Evolutionary conservation across 805 yeast species (phyloP), one percentile per base, ranked within the genome.

Genomic region (Dipodascus albidus): DNA sequence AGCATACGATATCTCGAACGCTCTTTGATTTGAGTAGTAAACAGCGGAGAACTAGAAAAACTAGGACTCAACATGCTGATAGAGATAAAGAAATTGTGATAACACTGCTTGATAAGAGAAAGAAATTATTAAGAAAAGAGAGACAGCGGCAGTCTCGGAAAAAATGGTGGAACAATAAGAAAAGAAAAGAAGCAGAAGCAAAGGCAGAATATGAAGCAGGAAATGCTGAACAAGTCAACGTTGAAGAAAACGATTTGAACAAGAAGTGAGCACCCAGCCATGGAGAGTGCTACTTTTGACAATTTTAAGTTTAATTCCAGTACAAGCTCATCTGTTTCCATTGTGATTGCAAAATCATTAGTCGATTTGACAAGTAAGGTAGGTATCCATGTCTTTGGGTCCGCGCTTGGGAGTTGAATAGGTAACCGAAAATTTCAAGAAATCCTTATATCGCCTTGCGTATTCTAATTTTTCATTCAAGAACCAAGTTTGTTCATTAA

Each of bases 211-310:
- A 47, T 31, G 52, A 9, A 35, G 53, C 20, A 2, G 31, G 20
- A 6, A 23, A 42, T 21, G 53, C 11, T 3, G 53, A 51, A 23
- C 23, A 51, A 48, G 53, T n/a, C 2, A 22, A 21, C 19, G 52
- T 4, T 17, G 23, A 21, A 20, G 52, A 17, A 41, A 23, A 50
- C n/a, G 51, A n/a, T n/a, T n/a, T n/a, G n/a, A n/a, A n/a, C n/a
- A n/a, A n/a, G n/a, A n/a, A n/a, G n/a, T n/a, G n/a, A n/a, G n/a
- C n/a, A n/a, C n/a, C n/a, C n/a, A n/a, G n/a, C n/a, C n/a, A n/a
- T n/a, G n/a, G n/a, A n/a, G n/a, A n/a, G n/a, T n/a, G n/a, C n/a
- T n/a, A n/a, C n/a, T n/a, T n/a, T n/a, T n/a, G n/a, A n/a, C n/a
- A n/a, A n/a, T n/a, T n/a, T n/a, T n/a, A n/a, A n/a, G n/a, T n/a